Conservation (phyloP, 164 flowering plant genomes). For the Nymphaea thermarum region DNA sequence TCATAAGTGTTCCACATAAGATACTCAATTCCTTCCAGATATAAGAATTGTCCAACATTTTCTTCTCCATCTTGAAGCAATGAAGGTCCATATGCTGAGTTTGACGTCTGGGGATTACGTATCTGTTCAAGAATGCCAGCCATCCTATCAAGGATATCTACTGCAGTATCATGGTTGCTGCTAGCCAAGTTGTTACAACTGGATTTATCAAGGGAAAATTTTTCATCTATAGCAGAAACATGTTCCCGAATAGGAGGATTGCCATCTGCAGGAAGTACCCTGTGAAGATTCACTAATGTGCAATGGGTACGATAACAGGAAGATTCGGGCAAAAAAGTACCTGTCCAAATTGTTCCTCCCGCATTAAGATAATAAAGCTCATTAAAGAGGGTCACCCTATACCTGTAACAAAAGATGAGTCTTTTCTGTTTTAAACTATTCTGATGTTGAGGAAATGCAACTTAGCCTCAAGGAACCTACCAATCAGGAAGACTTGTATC, state of each 20-base stretch:
- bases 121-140: conserved; percentile 47
- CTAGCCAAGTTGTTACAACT: background rate
- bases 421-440: too few relatives aligned
- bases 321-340: conserved; percentile 17
- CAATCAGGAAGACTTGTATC: conserved; percentile 86
- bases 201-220: conserved; percentile 53
- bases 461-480: conserved; percentile 23
- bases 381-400: conserved; percentile 50
- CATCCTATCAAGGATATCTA: conserved; percentile 58
- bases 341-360: conserved; percentile 94
- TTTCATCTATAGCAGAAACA: conserved; percentile 23
- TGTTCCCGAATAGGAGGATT: conserved; percentile 57
- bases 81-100: conserved; percentile 63
- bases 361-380: conserved; percentile 88
- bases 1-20: conserved; percentile 96
- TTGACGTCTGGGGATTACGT: conserved; percentile 30
- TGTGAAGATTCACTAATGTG: background rate
- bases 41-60: conserved; percentile 77
- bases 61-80: conserved; percentile 56
- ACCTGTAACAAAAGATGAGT: background rate
- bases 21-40: conserved; percentile 81
- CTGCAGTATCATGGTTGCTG: conserved; percentile 40
- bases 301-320: background rate
- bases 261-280: conserved; percentile 46
- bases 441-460: background rate